phyloP scores from a whole-genome alignment of 352 stramenopile genomes.

The Discostella stelligera region DNA sequence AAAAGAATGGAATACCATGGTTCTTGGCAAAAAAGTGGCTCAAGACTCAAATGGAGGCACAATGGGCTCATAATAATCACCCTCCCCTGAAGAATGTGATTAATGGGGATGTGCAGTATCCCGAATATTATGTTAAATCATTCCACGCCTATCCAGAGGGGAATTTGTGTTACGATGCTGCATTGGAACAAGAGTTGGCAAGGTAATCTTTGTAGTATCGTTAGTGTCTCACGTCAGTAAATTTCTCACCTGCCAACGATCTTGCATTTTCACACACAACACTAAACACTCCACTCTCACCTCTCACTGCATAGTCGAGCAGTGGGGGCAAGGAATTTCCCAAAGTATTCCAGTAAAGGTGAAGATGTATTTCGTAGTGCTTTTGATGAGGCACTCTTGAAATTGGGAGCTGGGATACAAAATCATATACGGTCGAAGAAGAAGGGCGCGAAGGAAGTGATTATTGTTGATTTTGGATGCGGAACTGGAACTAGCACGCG shows the following conservation, averaged over 20 bases:
- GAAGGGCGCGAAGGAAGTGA: constrained; percentile 13
- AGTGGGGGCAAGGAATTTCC: constrained; percentile 76
- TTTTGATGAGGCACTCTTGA: constrained; percentile 63
- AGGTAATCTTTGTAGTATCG: neutral
- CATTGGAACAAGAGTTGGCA: constrained; percentile 74
- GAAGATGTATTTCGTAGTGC: constrained; percentile 72
- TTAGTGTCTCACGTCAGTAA: neutral
- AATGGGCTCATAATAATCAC: constrained; percentile 14
- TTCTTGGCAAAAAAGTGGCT: constrained; percentile 58
- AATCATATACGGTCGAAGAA: neutral
- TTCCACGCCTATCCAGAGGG: constrained; percentile 77
- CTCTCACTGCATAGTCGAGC: constrained; percentile 26
- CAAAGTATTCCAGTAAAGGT: constrained; percentile 53
- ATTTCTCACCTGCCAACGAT: neutral
- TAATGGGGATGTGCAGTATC: constrained; percentile 40
- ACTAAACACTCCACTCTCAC: neutral
- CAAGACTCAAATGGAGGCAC: constrained; percentile 27
- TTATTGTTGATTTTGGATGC: constrained; percentile 72
- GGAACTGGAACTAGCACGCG: constrained; percentile 75
- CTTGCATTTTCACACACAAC: neutral
- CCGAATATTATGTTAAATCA: constrained; percentile 64
- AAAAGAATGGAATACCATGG: constrained; percentile 77
- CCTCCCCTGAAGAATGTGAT: neutral
- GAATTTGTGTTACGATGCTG: constrained; percentile 74
- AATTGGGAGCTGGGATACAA: constrained; percentile 48